A percentile compares a stretch with the other conserved stretches of the same genome.
Evolutionary conservation across 495 filamentous ascomycete species (phyloP).

Genomic region (Penicillium crystallinum): DNA sequence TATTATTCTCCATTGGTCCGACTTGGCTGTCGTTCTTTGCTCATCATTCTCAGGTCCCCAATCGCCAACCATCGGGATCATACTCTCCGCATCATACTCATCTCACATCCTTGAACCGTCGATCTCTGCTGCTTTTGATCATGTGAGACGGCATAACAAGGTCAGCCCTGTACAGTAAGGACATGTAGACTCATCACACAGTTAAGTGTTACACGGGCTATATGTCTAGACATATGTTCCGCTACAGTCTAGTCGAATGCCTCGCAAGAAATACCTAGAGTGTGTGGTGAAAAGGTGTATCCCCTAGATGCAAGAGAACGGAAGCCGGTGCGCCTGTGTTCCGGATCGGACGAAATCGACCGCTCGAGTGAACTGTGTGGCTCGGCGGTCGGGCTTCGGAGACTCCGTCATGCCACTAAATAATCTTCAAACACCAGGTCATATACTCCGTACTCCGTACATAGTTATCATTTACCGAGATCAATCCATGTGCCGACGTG

Average conservation of each 20-base stretch:
- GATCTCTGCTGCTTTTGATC: conserved; percentile 8
- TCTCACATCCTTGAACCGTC: conserved; percentile 1
- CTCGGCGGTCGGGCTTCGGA: conserved; percentile 1
- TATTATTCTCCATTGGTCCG: conserved; percentile 7
- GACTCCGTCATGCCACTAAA: conserved; percentile 4
- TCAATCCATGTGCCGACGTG: background rate
- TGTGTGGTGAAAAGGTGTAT: too few relatives aligned
- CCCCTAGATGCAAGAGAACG: background rate
- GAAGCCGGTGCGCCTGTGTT: background rate
- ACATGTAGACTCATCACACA: too few relatives aligned
- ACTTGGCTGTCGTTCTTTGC: background rate
- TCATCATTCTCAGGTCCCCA: too few relatives aligned
- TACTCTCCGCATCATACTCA: background rate
- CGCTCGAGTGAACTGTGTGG: background rate
- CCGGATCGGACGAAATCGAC: conserved; percentile 8
- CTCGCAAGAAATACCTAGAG: too few relatives aligned
- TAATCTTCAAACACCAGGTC: background rate
- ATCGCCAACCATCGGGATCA: background rate
- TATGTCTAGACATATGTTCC: too few relatives aligned
- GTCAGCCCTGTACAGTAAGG: background rate
- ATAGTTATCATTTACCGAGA: too few relatives aligned
- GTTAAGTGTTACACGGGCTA: too few relatives aligned
- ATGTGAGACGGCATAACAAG: background rate
- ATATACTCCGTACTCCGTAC: too few relatives aligned
- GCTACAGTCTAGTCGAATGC: too few relatives aligned